Conservation (phyloP, 148 eudicot genomes). For the Heliosperma pusillum region DNA sequence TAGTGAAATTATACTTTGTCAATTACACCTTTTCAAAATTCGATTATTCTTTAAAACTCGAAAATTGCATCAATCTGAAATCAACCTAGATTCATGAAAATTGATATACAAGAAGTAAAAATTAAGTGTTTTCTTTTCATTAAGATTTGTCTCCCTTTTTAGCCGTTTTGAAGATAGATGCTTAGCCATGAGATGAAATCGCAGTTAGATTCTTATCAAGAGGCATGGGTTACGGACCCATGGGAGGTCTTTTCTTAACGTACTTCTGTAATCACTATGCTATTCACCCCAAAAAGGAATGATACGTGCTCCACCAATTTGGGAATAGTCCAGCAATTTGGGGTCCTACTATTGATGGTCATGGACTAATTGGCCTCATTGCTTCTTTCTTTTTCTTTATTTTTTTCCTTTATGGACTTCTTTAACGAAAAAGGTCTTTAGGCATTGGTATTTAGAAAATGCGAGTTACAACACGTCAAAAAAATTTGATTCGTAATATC, state of each 20-base stretch:
- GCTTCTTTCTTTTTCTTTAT: neutral
- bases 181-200: neutral
- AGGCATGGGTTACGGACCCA: slow-evolving; percentile 6
- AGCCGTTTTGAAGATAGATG: slow-evolving; percentile 10
- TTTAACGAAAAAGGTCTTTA: neutral
- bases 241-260: slow-evolving; percentile 16
- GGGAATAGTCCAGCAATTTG: slow-evolving; percentile 22
- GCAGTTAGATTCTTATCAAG: slow-evolving; percentile 23
- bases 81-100: slow-evolving; percentile 5
- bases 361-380: neutral
- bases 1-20: neutral
- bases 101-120: slow-evolving; percentile 2
- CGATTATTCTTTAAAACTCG: slow-evolving; percentile 1
- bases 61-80: neutral
- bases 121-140: slow-evolving; percentile 24
- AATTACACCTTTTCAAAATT: neutral
- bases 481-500: neutral
- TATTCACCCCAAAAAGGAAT: slow-evolving; percentile 25
- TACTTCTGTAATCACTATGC: slow-evolving; percentile 7
- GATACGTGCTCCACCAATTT: slow-evolving; percentile 26
- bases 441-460: neutral
- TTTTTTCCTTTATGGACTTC: neutral
- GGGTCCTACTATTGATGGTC: slow-evolving; percentile 14
- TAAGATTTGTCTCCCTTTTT: slow-evolving; percentile 17
- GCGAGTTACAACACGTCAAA: neutral